These are phyloP conservation scores for Cyberlindnera americana DNA, from an alignment of 805 yeast genomes.

Conservation along the genomic window DNA sequence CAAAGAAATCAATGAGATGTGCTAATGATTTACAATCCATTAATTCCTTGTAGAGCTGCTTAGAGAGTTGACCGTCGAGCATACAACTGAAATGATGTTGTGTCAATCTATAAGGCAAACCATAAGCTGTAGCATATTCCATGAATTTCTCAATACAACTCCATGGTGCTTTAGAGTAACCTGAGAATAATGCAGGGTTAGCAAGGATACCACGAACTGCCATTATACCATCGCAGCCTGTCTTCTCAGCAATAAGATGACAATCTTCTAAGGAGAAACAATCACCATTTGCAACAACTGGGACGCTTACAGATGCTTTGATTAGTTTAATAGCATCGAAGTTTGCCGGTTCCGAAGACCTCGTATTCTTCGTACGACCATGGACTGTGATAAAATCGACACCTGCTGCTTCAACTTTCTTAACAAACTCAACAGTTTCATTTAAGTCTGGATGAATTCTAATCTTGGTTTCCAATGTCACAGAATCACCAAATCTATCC, in stretches of 20 bases:
- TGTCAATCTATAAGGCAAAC: constrained; percentile 76
- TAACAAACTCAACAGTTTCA: constrained; percentile 71
- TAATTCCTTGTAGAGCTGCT: constrained; percentile 52
- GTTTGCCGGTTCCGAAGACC: constrained; percentile 82
- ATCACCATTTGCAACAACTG: constrained; percentile 98
- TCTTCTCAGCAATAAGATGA: constrained; percentile 51
- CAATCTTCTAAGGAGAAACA: constrained; percentile 70
- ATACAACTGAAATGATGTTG: constrained; percentile 90
- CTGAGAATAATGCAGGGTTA: constrained; percentile 88
- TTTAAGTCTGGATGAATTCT: constrained; percentile 75
- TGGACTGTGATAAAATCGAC: constrained; percentile 94
- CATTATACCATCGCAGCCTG: constrained; percentile 93
- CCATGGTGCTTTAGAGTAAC: constrained; percentile 79
- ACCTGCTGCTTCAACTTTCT: constrained; percentile 76
- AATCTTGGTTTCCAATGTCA: constrained; percentile 89
- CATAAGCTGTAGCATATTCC: constrained; percentile 74
- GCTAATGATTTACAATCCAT: constrained; percentile 56
- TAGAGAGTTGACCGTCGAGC: constrained; percentile 57
- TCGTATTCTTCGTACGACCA: constrained; percentile 81
- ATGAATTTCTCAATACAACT: constrained; percentile 80
- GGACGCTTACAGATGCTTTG: constrained; percentile 48
- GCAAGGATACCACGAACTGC: constrained; percentile 83
- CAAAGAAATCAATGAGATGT: constrained; percentile 82
- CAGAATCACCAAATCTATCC: constrained; percentile 58
- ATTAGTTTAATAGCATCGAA: constrained; percentile 74